Evolutionary conservation across 2,329 filamentous ascomycete genomes (phyloP).

Genomic region (Endoconidiophora laricicola): DNA sequence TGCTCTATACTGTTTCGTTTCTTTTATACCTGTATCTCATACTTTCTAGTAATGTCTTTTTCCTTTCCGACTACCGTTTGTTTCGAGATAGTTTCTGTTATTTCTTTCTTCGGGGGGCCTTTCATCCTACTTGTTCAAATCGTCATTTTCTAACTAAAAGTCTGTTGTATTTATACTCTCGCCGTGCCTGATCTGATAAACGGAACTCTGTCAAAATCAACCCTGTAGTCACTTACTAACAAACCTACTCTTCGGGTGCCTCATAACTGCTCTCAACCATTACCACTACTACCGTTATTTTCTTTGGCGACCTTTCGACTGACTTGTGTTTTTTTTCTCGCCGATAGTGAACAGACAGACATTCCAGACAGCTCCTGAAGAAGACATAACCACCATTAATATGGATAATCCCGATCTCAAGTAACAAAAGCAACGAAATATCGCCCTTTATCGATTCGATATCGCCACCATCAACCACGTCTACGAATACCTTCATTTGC

Average conservation of each 20-base stretch:
- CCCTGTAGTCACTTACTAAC: neutral
- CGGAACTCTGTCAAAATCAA: neutral
- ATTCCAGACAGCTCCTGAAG: neutral
- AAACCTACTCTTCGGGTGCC: slow-evolving; percentile 2
- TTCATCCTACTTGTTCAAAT: neutral
- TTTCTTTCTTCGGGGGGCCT: neutral
- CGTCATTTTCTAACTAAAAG: neutral
- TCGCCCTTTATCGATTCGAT: too few species aligned
- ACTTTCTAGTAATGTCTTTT: neutral
- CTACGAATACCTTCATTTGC: too few species aligned
- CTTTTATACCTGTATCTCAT: too few species aligned
- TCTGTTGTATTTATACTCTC: neutral
- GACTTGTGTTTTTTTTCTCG: neutral
- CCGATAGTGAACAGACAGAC: neutral
- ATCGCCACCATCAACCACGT: too few species aligned
- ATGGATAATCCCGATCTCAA: too few species aligned
- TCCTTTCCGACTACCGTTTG: neutral
- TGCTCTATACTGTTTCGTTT: neutral
- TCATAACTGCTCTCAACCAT: neutral
- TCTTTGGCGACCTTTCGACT: slow-evolving; percentile 2
- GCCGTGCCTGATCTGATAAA: neutral
- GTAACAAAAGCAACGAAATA: too few species aligned
- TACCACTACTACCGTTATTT: neutral
- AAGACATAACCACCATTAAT: neutral
- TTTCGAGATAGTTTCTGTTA: neutral